Base-by-base conservation (phyloP, 2,329 filamentous ascomycete genomes). In the Aureobasidium pullulans region DNA sequence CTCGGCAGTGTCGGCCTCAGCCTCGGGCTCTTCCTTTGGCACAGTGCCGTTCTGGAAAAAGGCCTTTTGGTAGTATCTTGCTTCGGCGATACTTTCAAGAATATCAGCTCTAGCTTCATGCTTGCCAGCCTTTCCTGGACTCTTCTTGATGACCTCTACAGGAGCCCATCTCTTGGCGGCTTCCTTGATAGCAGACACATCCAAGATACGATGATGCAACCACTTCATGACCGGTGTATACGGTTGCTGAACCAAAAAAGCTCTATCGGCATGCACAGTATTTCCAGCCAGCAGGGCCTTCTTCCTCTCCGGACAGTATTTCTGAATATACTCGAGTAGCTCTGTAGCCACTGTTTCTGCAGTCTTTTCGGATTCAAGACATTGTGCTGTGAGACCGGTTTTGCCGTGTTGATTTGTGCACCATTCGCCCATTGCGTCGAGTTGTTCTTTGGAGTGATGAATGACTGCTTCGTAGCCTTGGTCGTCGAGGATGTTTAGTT, bases 101-200 rank as follows among this genome's bases (percentile, higher is more conserved):
- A 99, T 96, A 73, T 99, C 94, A 59, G 90, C 85, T 66, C 82
- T 85, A 0, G 94, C 94, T 73, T 93, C 84, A 76, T 99, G 94
- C 54, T 85, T 76, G 39, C 83, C 84, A 70, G 82, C 82, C 78
- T 97, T 97, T 63, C 69, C 73, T 11, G 93, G 92, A 31, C 83
- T 84, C 46, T 78, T 77, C 59, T 77, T 76, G 62, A 88, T 69
- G 8, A 89, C 71, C 7, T 82, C 78, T n/a, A 77, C 71, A 1
- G 80, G 79, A 44, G 84, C 86, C 93, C 94, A 99, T 47, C 93
- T 81, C 64, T 84, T 83, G 16, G 86, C 88, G 23, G 90, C 92
- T 77, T 99, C 94, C 76, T 97, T 97, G 69, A 97, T 83, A 48
- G 85, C 83, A 73, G 91, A 96, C 58, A 97, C 90, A 71, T 99